Base-by-base conservation (phyloP, 805 yeast species). In the Ogataea methanolica region DNA sequence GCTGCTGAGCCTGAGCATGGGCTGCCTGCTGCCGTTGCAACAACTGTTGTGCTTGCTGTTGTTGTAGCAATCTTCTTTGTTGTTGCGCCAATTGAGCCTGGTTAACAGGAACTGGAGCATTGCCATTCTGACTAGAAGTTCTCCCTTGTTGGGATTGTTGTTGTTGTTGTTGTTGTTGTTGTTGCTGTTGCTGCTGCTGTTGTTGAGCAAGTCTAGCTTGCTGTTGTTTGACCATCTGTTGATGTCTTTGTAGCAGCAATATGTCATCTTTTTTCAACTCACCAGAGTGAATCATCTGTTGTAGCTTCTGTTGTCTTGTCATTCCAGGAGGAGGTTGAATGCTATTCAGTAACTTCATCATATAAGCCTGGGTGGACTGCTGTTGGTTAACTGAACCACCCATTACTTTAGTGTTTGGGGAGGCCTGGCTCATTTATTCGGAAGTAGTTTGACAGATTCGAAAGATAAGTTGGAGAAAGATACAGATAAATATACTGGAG, bases 301-400 rank as follows among this genome's bases (percentile, higher is more conserved):
- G 66, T 36, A 64, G 51, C 35, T 60, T 53, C 47, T 64, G 66
- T 43, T 64, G 68, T 34, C 65, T 59, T 15, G 67, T 59, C 60
- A 64, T 57, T 6, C 68, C 68, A 3, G 66, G 65, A 9, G 63
- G 60, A 22, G 68, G 67, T 48, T 64, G 67, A 33, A 64, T 62
- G 34, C 63, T 58, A 46, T 53, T 55, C 39, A 63, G 44, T 36
- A 63, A 55, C 36, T 57, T 50, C 53, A 60, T 57, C 55, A 63
- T 60, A 43, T 63, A 62, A 11, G 56, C 53, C 46, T 56, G 60
- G 26, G 53, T 48, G 34, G 40, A 36, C 19, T 43, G 39, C 19
- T 44, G 42, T 7, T 49, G 47, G 35, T 50, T 50, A 17, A 45
- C 48, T 2, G 53, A 50, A 15, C 51, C 42, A 31, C 51, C 48